phyloP scores from a whole-genome alignment of 2,329 filamentous ascomycete species.

The Alternaria gansuensis region DNA sequence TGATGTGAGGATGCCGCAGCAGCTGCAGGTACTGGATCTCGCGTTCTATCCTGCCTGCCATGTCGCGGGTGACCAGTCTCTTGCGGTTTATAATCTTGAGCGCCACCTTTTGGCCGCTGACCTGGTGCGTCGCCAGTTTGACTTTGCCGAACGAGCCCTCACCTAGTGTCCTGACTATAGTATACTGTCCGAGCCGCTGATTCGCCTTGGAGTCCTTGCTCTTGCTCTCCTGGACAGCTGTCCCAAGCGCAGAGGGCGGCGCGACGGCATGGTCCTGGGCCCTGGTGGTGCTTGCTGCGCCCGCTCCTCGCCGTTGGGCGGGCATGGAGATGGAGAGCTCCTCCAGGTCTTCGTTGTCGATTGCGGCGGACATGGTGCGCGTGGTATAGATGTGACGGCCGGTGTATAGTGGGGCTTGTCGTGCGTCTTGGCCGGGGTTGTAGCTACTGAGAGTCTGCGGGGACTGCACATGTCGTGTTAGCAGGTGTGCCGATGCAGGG shows the following conservation, averaged over 20 bases:
- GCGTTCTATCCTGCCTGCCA: slow-evolving; percentile 95
- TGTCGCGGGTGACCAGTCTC: slow-evolving; percentile 95
- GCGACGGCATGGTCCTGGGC: slow-evolving; percentile 48
- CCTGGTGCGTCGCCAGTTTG: slow-evolving; percentile 91
- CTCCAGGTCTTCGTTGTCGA: slow-evolving; percentile 76
- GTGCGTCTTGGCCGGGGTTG: slow-evolving; percentile 11
- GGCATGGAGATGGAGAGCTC: slow-evolving; percentile 77
- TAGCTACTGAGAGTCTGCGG: slow-evolving; percentile 9
- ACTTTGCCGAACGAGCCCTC: slow-evolving; percentile 99
- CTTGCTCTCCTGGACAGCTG: slow-evolving; percentile 51
- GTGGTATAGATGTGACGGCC: slow-evolving; percentile 7
- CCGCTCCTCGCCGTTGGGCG: slow-evolving; percentile 64
- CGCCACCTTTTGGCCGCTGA: slow-evolving; percentile 93
- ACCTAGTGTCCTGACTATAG: slow-evolving; percentile 86
- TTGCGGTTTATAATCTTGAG: slow-evolving; percentile 97
- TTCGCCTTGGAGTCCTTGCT: slow-evolving; percentile 68
- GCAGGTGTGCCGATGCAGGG: slow-evolving; percentile 22
- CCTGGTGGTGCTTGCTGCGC: slow-evolving; percentile 40
- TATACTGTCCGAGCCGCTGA: slow-evolving; percentile 91
- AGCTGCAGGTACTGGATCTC: slow-evolving; percentile 98
- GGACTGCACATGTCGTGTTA: slow-evolving; percentile 14
- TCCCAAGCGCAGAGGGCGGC: slow-evolving; percentile 38
- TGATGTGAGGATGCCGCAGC: slow-evolving; percentile 95
- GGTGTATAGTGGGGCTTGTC: slow-evolving; percentile 5
- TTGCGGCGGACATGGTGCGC: slow-evolving; percentile 56